Conservation (phyloP, 306 rosid genomes). For the Medicago lupulina region DNA sequence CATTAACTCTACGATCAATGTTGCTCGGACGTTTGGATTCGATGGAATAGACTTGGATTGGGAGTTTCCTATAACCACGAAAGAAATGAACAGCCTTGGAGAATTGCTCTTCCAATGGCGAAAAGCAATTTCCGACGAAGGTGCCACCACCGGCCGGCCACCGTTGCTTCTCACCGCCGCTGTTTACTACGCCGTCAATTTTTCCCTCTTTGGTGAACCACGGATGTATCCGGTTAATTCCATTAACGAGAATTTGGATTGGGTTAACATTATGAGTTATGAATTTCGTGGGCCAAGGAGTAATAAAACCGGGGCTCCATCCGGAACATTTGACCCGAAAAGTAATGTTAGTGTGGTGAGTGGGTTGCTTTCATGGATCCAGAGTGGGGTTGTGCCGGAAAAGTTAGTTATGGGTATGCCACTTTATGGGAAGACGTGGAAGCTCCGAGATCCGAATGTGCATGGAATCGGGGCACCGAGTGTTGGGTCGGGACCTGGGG, state of each 20-base stretch:
- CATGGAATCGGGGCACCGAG: slow-evolving; percentile 53
- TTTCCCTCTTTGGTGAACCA: slow-evolving; percentile 26
- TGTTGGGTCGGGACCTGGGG: slow-evolving; percentile 62
- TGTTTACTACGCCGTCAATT: slow-evolving; percentile 62
- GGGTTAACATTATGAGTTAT: slow-evolving; percentile 69
- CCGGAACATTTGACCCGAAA: slow-evolving; percentile 58
- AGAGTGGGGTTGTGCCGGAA: slow-evolving; percentile 43
- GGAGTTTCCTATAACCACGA: slow-evolving; percentile 65
- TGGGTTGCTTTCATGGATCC: slow-evolving; percentile 74
- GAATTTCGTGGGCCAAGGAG: slow-evolving; percentile 66
- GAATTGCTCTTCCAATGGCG: slow-evolving; percentile 54
- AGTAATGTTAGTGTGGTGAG: slow-evolving; percentile 41
- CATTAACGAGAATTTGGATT: slow-evolving; percentile 56
- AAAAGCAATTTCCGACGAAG: slow-evolving; percentile 40
- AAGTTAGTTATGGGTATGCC: slow-evolving; percentile 75
- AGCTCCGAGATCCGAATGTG: slow-evolving; percentile 46
- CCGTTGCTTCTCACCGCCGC: slow-evolving; percentile 72
- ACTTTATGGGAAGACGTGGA: slow-evolving; percentile 69
- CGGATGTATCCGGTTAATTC: slow-evolving; percentile 51
- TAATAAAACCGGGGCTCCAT: slow-evolving; percentile 41
- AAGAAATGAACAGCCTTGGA: slow-evolving; percentile 54
- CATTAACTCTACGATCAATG: slow-evolving; percentile 60
- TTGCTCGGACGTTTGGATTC: slow-evolving; percentile 66
- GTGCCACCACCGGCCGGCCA: slow-evolving; percentile 14
- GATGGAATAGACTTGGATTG: slow-evolving; percentile 76